Conservation (phyloP, 2,329 filamentous ascomycete species). For the Trichoderma atrobrunneum region DNA sequence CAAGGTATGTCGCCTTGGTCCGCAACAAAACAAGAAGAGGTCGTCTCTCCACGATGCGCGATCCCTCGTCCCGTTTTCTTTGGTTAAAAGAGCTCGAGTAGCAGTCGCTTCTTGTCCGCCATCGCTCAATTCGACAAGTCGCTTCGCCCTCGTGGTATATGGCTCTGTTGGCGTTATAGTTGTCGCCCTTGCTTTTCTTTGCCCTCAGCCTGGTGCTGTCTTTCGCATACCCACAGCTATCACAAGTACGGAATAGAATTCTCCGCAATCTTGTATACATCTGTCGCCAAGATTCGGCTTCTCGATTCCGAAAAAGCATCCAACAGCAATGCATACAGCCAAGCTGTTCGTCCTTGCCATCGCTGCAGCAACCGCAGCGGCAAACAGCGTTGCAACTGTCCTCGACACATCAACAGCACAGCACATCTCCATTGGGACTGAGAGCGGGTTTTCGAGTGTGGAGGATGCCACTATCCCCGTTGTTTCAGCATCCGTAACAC, state of each 20-base stretch:
- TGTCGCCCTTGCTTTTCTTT: not conserved
- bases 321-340: slow-evolving; percentile 23
- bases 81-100: slow-evolving; percentile 6
- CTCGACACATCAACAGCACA: not conserved
- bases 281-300: slow-evolving; percentile 3
- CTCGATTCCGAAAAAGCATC: not conserved
- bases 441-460: not conserved
- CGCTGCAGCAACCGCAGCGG: slow-evolving; percentile 20
- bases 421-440: not conserved
- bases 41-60: slow-evolving; percentile 14
- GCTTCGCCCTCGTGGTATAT: slow-evolving; percentile 3
- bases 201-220: slow-evolving; percentile 15
- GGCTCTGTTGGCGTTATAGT: slow-evolving; percentile 13
- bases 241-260: not conserved
- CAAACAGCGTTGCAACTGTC: slow-evolving; percentile 2
- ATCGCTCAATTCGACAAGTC: not conserved
- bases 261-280: slow-evolving; percentile 8
- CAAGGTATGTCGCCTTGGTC: slow-evolving; percentile 12
- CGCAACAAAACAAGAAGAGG: slow-evolving; percentile 6
- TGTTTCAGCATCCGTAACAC: slow-evolving; percentile 6
- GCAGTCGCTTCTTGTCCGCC: slow-evolving; percentile 2
- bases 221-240: not conserved
- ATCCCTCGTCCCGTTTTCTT: slow-evolving; percentile 4
- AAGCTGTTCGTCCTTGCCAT: slow-evolving; percentile 20
- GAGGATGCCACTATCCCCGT: not conserved